Evolutionary conservation across 352 stramenopile species (phyloP).

Genomic region (Phytopythium montanum): DNA sequence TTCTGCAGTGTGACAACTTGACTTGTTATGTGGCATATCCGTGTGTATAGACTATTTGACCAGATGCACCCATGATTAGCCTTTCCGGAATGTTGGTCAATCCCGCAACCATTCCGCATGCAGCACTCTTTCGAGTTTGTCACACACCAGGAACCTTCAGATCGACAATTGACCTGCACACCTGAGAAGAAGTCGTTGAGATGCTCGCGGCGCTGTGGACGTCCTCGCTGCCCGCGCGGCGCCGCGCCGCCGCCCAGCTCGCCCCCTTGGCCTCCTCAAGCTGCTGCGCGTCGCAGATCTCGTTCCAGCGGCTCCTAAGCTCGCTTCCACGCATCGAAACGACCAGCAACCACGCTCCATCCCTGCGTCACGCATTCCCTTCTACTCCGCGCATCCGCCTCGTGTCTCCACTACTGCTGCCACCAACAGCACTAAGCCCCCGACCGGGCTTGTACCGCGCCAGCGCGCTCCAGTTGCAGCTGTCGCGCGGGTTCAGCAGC

Average conservation of each 20-base stretch:
- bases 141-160: too few species aligned
- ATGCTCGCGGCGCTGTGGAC: neutral
- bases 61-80: too few species aligned
- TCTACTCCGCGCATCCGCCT: neutral
- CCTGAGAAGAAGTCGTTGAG: neutral
- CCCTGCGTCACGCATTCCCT: neutral
- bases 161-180: neutral
- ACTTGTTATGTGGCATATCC: too few species aligned
- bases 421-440: neutral
- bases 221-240: slow-evolving; percentile 1
- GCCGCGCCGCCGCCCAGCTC: neutral
- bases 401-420: neutral
- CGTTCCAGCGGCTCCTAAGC: neutral
- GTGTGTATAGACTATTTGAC: too few species aligned
- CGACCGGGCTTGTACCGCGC: neutral
- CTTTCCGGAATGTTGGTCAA: too few species aligned
- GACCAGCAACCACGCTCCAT: neutral
- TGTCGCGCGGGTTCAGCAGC: slow-evolving; percentile 28
- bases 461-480: slow-evolving; percentile 9
- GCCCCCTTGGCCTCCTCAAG: neutral
- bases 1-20: too few species aligned
- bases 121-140: neutral
- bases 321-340: neutral
- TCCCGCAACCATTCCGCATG: neutral
- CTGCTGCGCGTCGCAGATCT: neutral